Base-by-base conservation (phyloP, 139 green algal genomes). In the Picochlorum sp. region DNA sequence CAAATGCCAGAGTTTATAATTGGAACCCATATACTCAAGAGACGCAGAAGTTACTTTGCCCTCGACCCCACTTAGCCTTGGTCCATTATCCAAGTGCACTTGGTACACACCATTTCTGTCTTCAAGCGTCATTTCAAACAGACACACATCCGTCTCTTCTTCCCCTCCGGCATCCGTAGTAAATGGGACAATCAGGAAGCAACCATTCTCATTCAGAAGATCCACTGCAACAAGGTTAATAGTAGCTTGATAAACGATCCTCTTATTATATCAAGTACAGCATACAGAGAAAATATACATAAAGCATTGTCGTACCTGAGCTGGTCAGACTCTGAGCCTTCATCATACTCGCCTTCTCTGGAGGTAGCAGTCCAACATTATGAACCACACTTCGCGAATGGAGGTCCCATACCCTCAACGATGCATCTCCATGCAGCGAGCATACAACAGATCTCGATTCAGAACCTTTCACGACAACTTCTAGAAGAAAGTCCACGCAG, bases 341-440 rank as follows among this genome's bases (percentile, higher is more conserved):
- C 4, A 43, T 12, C 20, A 18, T 2, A 12, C 5, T 39, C 10
- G 57, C 57, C 43, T 51, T 12, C 43, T 39, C 2, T 0, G 13
- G 13, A 4, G 65, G 50, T 31, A 68, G 28, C 57, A 73, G 22
- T 6, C 55, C 58, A 13, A 22, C 43, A 7, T 7, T 5, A 33
- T 73, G 50, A n/a, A 63, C 20, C 50, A 64, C 13, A 36, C 43
- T 43, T 55, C 49, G 20, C 5, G 60, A 44, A 7, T 16, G 6
- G 24, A 82, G 37, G 33, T 79, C 70, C 78, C 78, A 85, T 12
- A 85, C 28, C 18, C 47, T 55, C n/a, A 80, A 57, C 44, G 70
- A 50, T 44, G 47, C 44, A 7, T 61, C 68, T 5, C 25, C 41
- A 25, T 72, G 57, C 7, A 72, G 39, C 2, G 24, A 28, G 18